phyloP scores from a whole-genome alignment of 106 monocot species.

The Xerophyta viscosa region DNA sequence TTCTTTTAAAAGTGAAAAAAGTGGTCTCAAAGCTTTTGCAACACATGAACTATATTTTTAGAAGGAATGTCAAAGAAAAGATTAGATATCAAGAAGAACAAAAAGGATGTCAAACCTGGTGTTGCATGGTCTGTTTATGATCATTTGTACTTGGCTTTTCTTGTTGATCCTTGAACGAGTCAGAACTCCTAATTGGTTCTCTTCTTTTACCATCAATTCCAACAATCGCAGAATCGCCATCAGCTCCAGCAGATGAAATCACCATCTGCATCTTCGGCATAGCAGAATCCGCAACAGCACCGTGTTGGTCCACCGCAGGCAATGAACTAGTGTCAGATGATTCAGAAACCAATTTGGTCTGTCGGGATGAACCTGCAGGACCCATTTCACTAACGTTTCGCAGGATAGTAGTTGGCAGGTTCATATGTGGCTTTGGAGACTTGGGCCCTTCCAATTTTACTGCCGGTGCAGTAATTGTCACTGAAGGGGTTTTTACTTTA shows the following conservation, averaged over 20 bases:
- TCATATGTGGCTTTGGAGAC: constrained; percentile 12
- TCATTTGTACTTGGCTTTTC: constrained; percentile 33
- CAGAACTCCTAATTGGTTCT: constrained; percentile 26
- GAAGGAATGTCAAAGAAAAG: neutral
- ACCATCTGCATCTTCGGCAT: constrained; percentile 5
- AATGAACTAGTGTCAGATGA: too few species aligned
- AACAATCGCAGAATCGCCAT: constrained; percentile 9
- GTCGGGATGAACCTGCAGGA: too few species aligned
- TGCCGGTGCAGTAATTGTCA: constrained; percentile 26
- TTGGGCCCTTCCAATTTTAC: constrained; percentile 24
- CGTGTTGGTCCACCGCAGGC: neutral
- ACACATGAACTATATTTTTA: neutral
- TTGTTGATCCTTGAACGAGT: constrained; percentile 36
- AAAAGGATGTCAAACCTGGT: constrained; percentile 21
- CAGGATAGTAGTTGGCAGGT: constrained; percentile 5
- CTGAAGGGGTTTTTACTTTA: constrained; percentile 17
- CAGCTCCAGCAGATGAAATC: constrained; percentile 1
- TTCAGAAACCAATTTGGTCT: constrained; percentile 6
- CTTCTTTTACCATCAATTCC: constrained; percentile 26
- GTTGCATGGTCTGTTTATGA: constrained; percentile 13
- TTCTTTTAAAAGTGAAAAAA: neutral
- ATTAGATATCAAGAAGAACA: neutral
- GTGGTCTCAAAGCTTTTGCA: neutral
- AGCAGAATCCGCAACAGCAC: neutral
- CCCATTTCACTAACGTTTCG: too few species aligned